Percentiles rank a stretch among this genome's conserved stretches.
Conservation (phyloP, 441 rosid species). For the Pelargonium australe region DNA sequence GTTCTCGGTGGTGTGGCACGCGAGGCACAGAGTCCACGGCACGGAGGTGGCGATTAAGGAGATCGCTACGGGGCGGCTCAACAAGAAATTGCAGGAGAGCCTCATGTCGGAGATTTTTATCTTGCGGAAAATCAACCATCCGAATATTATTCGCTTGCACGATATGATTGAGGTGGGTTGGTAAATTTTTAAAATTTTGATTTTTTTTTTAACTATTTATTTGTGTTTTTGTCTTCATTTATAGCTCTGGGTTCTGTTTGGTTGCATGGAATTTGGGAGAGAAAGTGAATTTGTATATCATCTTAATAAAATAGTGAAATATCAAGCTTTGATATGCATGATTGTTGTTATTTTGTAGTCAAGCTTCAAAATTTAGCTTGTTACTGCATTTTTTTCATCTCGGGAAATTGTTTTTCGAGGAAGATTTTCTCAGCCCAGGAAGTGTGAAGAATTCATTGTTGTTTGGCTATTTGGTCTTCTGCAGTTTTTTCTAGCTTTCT, state of each 20-base stretch:
- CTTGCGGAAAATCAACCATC: constrained; percentile 65
- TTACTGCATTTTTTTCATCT: background rate
- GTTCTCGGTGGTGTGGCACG: constrained; percentile 95
- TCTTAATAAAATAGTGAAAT: too few relatives aligned
- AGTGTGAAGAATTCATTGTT: background rate
- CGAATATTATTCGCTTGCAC: constrained; percentile 75
- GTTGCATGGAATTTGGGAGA: background rate
- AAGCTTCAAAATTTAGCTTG: background rate
- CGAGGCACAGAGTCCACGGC: constrained; percentile 78
- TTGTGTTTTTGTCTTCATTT: background rate
- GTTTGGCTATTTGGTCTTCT: background rate
- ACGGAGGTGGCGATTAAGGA: constrained; percentile 94
- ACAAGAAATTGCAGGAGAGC: constrained; percentile 83
- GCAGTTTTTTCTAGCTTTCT: background rate
- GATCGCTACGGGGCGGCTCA: constrained; percentile 57
- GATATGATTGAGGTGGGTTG: constrained; percentile 80
- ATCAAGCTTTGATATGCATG: too few relatives aligned
- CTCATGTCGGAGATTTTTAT: constrained; percentile 88
- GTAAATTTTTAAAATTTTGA: background rate
- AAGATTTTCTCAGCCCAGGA: background rate
- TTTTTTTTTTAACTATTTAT: background rate
- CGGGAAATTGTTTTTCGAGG: background rate
- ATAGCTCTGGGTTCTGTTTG: background rate
- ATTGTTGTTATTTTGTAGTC: background rate
- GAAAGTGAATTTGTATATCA: too few relatives aligned